Percentiles rank a stretch among this genome's conserved stretches.
Conservation (phyloP, 495 filamentous ascomycete genomes). For the Aspergillus homomorphus region DNA sequence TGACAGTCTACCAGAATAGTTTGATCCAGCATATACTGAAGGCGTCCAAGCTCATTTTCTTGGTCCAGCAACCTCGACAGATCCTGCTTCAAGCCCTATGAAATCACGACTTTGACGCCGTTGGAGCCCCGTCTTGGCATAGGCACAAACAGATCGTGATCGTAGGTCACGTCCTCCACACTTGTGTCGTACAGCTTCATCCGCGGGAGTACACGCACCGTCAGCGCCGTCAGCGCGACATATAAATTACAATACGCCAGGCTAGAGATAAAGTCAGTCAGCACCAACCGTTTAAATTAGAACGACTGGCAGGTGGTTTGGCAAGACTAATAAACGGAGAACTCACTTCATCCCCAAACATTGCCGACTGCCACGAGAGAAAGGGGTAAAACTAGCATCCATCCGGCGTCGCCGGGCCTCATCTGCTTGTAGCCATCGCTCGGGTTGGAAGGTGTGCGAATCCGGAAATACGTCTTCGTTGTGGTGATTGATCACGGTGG, state of each 20-base stretch:
- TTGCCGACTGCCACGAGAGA: constrained; percentile 34
- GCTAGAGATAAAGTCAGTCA: not conserved
- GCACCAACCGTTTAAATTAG: too few species aligned
- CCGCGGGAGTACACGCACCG: not conserved
- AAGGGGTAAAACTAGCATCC: constrained; percentile 23
- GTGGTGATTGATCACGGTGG: constrained; percentile 26
- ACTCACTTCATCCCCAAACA: constrained; percentile 43
- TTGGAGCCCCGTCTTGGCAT: constrained; percentile 50
- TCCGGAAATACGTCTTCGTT: constrained; percentile 34
- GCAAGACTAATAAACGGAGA: too few species aligned
- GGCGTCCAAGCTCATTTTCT: too few species aligned
- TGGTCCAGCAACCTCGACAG: too few species aligned
- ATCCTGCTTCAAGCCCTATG: too few species aligned
- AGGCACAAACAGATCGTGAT: constrained; percentile 2
- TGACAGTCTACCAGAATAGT: too few species aligned
- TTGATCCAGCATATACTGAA: too few species aligned
- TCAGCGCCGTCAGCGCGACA: not conserved
- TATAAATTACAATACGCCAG: constrained; percentile 1
- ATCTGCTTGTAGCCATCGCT: constrained; percentile 38
- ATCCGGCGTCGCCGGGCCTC: constrained; percentile 29
- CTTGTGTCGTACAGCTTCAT: not conserved
- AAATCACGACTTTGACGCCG: constrained; percentile 49
- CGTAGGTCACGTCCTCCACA: not conserved
- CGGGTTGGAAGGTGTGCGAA: constrained; percentile 43
- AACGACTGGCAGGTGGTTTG: too few species aligned